A percentile compares a stretch with the other conserved stretches of the same genome.
Evolutionary conservation across 805 yeast genomes (phyloP).

Genomic region (Hanseniaspora nectarophila): DNA sequence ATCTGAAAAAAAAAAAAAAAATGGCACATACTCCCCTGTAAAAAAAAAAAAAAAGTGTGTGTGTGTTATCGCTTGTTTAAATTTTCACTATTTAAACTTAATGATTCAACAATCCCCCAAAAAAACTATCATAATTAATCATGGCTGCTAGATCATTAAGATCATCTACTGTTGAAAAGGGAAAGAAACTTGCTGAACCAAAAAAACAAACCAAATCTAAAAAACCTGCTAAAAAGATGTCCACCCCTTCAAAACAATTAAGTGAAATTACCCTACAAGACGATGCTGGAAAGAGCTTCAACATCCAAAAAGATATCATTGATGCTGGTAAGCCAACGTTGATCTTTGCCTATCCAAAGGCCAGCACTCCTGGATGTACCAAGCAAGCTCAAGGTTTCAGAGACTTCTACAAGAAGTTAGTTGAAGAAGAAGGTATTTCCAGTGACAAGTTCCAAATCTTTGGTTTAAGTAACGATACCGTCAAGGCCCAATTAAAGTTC

Average conservation of each 20-base stretch:
- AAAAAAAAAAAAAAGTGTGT: no score
- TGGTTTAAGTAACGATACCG: slow-evolving; percentile 78
- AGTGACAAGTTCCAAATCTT: slow-evolving; percentile 45
- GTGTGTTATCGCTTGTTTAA: no score
- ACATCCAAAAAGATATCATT: slow-evolving; percentile 34
- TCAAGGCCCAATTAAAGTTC: slow-evolving; percentile 65
- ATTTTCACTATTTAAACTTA: background rate
- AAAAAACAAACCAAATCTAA: background rate
- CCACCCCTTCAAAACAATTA: background rate
- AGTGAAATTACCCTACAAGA: slow-evolving; percentile 44
- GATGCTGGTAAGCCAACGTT: slow-evolving; percentile 37
- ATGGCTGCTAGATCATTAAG: slow-evolving; percentile 8
- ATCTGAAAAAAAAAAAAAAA: no score
- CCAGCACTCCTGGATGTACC: slow-evolving; percentile 94
- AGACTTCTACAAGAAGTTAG: slow-evolving; percentile 44
- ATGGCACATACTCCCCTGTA: no score
- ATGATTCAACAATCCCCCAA: background rate
- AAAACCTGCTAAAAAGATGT: background rate
- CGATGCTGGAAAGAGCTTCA: slow-evolving; percentile 4
- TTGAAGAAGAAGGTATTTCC: slow-evolving; percentile 24
- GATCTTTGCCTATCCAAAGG: slow-evolving; percentile 75
- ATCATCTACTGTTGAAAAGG: background rate
- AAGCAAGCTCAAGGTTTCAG: slow-evolving; percentile 87
- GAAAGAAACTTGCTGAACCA: background rate
- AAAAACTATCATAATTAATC: no score